A percentile compares a stretch with the other conserved stretches of the same genome.
These are phyloP conservation scores for Phlyctochytrium arcticum DNA, from an alignment of 192 early-diverging fungal genomes.

Conservation along the genomic window DNA sequence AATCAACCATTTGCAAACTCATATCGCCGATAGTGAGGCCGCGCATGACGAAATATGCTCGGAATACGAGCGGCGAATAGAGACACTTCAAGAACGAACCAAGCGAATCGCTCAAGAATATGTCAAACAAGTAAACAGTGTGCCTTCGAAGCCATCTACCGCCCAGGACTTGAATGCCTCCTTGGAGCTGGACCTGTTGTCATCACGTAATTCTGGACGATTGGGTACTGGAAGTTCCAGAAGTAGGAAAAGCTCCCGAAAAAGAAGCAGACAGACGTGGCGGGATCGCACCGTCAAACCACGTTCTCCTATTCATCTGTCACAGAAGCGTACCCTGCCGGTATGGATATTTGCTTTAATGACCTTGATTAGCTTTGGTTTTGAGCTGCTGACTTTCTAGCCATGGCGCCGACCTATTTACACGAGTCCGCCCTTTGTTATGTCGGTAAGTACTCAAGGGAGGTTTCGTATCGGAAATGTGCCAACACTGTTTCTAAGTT, in stretches of 20 bases:
- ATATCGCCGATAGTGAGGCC: slow-evolving; percentile 33
- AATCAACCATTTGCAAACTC: slow-evolving; percentile 6
- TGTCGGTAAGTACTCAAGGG: slow-evolving; percentile 32
- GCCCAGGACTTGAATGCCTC: no score
- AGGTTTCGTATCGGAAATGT: not conserved
- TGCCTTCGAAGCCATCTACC: no score
- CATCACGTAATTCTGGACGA: no score
- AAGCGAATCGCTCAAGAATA: slow-evolving; percentile 45
- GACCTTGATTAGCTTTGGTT: not conserved
- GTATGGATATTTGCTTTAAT: slow-evolving; percentile 1
- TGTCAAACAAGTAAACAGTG: slow-evolving; percentile 22
- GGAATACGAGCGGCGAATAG: slow-evolving; percentile 29
- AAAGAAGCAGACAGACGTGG: not conserved
- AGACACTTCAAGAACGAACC: slow-evolving; percentile 33
- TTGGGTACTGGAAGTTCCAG: no score
- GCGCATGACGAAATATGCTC: slow-evolving; percentile 20
- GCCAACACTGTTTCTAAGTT: slow-evolving; percentile 21
- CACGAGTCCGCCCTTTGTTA: slow-evolving; percentile 39
- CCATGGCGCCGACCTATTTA: slow-evolving; percentile 33
- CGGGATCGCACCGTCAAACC: slow-evolving; percentile 14
- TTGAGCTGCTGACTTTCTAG: no score
- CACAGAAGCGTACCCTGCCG: slow-evolving; percentile 1
- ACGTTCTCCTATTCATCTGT: not conserved
- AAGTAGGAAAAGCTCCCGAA: not conserved
- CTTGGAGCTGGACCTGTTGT: no score